phyloP scores from a whole-genome alignment of 2,329 filamentous ascomycete genomes.

The Calycina herbarum region DNA sequence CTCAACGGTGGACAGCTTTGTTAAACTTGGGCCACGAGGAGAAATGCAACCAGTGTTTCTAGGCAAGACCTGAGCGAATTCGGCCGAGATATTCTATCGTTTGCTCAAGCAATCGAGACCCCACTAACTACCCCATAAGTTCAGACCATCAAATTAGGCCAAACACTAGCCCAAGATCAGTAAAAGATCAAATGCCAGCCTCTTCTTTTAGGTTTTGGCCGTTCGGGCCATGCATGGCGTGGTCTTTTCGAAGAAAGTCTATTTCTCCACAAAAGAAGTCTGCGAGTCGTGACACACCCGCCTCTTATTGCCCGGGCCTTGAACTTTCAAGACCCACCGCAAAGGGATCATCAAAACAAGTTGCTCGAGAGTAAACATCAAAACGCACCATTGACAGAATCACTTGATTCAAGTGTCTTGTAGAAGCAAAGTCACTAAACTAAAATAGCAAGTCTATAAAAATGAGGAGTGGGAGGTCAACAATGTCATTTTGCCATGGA shows the following conservation, averaged over 20 bases:
- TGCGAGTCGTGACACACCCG: background rate
- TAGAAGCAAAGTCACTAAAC: background rate
- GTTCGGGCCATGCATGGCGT: slow-evolving; percentile 1
- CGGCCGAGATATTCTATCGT: background rate
- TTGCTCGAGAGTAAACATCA: slow-evolving; percentile 5
- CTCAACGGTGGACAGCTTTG: slow-evolving; percentile 14
- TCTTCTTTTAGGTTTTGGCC: background rate
- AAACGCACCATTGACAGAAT: background rate
- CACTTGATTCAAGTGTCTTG: background rate
- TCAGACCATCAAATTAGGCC: slow-evolving; percentile 5
- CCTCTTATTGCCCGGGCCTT: background rate
- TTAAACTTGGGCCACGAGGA: slow-evolving; percentile 12
- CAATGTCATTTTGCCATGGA: background rate
- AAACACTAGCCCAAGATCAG: slow-evolving; percentile 13
- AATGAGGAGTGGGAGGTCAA: background rate
- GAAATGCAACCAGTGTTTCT: slow-evolving; percentile 12
- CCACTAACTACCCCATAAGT: background rate
- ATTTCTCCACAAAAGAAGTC: slow-evolving; percentile 8
- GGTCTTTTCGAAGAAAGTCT: background rate
- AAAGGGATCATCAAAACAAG: background rate
- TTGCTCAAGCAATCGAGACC: background rate
- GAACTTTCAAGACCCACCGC: background rate
- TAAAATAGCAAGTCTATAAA: background rate
- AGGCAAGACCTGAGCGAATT: background rate
- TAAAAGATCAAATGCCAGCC: slow-evolving; percentile 7